Evolutionary conservation across 2,329 filamentous ascomycete species (phyloP).

Genomic region (Fusarium burgessii): DNA sequence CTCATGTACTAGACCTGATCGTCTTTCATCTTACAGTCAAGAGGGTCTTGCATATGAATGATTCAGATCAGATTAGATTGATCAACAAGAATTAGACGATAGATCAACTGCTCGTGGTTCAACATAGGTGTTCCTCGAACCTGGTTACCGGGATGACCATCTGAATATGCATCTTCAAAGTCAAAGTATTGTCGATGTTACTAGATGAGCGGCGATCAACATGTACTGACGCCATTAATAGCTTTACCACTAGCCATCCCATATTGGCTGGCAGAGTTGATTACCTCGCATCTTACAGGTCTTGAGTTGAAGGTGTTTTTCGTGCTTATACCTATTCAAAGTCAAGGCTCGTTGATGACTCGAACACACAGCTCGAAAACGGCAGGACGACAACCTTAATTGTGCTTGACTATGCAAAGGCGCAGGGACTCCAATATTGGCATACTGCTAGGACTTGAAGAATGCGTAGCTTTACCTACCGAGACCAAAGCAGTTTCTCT

Average conservation of each 20-base stretch:
- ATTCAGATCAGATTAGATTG: background rate
- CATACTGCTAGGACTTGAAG: background rate
- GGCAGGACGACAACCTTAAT: background rate
- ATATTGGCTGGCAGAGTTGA: background rate
- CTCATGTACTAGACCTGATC: background rate
- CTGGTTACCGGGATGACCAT: background rate
- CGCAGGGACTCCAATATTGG: background rate
- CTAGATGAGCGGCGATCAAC: constrained; percentile 1
- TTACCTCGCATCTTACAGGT: background rate
- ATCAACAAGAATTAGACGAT: background rate
- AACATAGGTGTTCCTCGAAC: background rate
- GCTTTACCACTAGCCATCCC: background rate
- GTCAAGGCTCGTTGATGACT: no score
- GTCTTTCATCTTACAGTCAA: constrained; percentile 1
- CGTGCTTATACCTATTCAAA: background rate
- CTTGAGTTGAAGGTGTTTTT: background rate
- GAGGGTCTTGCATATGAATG: background rate
- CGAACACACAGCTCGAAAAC: background rate
- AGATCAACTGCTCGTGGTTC: background rate
- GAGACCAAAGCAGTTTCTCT: background rate
- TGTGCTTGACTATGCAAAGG: background rate
- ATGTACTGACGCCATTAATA: background rate
- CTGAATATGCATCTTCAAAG: background rate
- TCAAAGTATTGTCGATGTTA: background rate
- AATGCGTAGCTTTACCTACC: background rate